Evolutionary conservation across 2,329 filamentous ascomycete genomes (phyloP).

Genomic region (Salinomyces thailandicus): DNA sequence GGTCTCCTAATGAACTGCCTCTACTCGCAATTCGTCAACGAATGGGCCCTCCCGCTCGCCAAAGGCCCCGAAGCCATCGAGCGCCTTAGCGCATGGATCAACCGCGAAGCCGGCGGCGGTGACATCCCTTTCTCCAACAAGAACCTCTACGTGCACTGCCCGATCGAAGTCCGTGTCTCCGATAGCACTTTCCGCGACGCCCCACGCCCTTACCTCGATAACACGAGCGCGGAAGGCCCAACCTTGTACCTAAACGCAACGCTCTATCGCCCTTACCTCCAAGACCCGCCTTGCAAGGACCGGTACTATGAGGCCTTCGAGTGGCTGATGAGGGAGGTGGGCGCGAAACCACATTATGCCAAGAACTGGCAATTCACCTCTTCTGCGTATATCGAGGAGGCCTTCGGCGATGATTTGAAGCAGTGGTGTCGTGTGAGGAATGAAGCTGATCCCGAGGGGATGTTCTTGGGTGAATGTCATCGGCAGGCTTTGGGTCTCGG

Average conservation of each 20-base stretch:
- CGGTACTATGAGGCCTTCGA: slow-evolving; percentile 86
- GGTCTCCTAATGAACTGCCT: slow-evolving; percentile 93
- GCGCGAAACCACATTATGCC: slow-evolving; percentile 78
- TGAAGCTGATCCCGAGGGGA: slow-evolving; percentile 64
- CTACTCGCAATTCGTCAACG: slow-evolving; percentile 97
- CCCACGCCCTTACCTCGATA: slow-evolving; percentile 60
- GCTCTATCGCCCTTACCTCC: slow-evolving; percentile 70
- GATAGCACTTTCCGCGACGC: slow-evolving; percentile 48
- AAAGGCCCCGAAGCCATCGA: slow-evolving; percentile 79
- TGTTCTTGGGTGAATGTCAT: slow-evolving; percentile 91
- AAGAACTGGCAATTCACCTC: slow-evolving; percentile 68
- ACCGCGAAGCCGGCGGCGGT: slow-evolving; percentile 54
- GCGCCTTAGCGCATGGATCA: slow-evolving; percentile 78
- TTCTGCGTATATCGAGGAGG: slow-evolving; percentile 49
- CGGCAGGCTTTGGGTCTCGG: slow-evolving; percentile 50
- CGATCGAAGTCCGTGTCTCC: slow-evolving; percentile 78
- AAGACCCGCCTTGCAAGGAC: slow-evolving; percentile 63
- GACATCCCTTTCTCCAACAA: slow-evolving; percentile 72
- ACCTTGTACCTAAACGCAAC: slow-evolving; percentile 86
- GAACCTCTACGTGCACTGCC: slow-evolving; percentile 76
- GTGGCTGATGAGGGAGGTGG: slow-evolving; percentile 77
- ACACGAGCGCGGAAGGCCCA: slow-evolving; percentile 55
- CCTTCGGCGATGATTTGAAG: slow-evolving; percentile 59
- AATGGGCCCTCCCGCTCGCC: slow-evolving; percentile 84
- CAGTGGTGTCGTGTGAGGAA: slow-evolving; percentile 59